Base-by-base conservation (phyloP, 2,329 filamentous ascomycete species). In the Sclerotinia glacialis region DNA sequence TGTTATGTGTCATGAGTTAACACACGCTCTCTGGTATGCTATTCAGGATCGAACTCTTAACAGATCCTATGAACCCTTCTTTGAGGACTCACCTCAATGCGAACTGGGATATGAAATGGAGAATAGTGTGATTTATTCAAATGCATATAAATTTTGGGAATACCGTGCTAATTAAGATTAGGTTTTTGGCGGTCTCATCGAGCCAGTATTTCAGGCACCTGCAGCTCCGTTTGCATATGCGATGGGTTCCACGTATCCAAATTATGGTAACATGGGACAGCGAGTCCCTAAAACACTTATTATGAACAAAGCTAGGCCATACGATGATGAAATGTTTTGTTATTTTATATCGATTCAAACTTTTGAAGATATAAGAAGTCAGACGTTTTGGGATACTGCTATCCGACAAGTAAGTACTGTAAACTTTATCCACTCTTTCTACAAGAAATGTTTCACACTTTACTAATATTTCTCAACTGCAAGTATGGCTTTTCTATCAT, bases 21-120 rank as follows among this genome's bases (percentile, higher is more conserved):
- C 44, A 3, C 63, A 65, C 23, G 53, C 54, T 2, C 11, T 58
- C 6, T 58, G 54, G 34, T 42, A 5, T n/a, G 3, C 12, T 16
- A 23, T 31, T 18, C 4, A 5, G 16, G 28, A 60, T 23, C 21
- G 12, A 7, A 18, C 1, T 12, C 4, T 23, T 4, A 11, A 34
- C 5, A 2, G 11, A 23, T 1, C 6, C 1, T 49, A 60, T 31
- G 63, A 65, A 60, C 63, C 53, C 28, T 65, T 21, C n/a, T 65
- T 37, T 23, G 54, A 65, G 31, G 18, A 60, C 23, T 37, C 53
- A 21, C 54, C 63, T 40, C 46, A 49, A 18, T 58, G 28, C 4
- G 63, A 65, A 46, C 21, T 65, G 5, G 63, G 63, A 16, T 65
- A 5, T 59, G 53, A 58, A 50, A 50, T 65, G 54, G 63, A 65